Conservation (phyloP, 1,139 yeast species). For the Yarrowia galli region DNA sequence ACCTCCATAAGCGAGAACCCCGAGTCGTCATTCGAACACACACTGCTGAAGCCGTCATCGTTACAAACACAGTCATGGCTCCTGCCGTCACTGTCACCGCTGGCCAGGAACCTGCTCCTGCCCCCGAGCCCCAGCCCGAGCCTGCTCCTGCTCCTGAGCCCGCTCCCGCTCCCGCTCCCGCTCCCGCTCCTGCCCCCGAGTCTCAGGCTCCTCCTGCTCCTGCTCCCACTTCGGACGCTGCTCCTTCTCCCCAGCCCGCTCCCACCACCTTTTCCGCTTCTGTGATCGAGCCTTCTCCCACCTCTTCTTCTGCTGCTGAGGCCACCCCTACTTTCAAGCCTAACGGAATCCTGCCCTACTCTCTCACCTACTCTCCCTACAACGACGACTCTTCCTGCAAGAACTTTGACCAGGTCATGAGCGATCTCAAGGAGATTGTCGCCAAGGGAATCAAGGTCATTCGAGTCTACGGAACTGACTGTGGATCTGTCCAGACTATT, state of each 20-base stretch:
- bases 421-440: constrained; percentile 66
- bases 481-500: constrained; percentile 70
- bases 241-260: neutral
- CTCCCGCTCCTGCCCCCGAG: constrained; percentile 7
- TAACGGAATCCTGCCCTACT: constrained; percentile 55
- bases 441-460: constrained; percentile 68
- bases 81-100: constrained; percentile 33
- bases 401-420: constrained; percentile 57
- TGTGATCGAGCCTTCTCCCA: constrained; percentile 6
- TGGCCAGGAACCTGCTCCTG: constrained; percentile 37
- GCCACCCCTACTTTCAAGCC: constrained; percentile 22
- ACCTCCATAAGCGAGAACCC: constrained; percentile 23
- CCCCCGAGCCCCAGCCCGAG: constrained; percentile 37
- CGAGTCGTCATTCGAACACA: constrained; percentile 24
- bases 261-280: constrained; percentile 26
- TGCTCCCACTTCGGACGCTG: constrained; percentile 2
- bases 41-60: constrained; percentile 28
- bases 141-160: constrained; percentile 36
- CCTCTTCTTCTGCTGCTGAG: constrained; percentile 15
- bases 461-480: constrained; percentile 87
- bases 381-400: constrained; percentile 73
- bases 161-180: constrained; percentile 27
- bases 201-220: constrained; percentile 22
- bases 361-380: constrained; percentile 84
- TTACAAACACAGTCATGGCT: constrained; percentile 20